Percentiles rank a stretch among this genome's conserved stretches.
Evolutionary conservation across 371 early-diverging fungal genomes (phyloP).

Genomic region (Nematocida parisii): DNA sequence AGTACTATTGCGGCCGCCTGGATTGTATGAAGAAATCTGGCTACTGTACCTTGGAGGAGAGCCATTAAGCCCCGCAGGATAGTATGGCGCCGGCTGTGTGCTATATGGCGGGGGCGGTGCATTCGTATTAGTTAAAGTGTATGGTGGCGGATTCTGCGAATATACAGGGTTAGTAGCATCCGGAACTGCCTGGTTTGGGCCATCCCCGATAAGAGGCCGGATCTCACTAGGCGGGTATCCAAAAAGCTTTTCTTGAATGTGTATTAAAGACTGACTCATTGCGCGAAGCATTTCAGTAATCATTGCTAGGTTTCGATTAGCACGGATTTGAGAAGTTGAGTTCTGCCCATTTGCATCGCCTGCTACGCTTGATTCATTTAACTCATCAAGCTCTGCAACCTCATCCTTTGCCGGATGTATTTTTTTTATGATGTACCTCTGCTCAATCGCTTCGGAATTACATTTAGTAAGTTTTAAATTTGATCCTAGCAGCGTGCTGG

Average conservation of each 20-base stretch:
- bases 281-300: slow-evolving; percentile 1
- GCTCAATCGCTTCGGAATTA: neutral
- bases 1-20: too few species aligned
- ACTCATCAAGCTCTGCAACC: neutral
- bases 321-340: neutral
- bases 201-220: too few species aligned
- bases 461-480: slow-evolving; percentile 3
- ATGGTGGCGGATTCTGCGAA: too few species aligned
- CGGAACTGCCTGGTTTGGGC: too few species aligned
- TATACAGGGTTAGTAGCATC: too few species aligned
- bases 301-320: neutral
- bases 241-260: neutral
- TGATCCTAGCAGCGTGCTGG: neutral
- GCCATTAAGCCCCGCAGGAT: too few species aligned
- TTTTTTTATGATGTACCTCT: neutral
- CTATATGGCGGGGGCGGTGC: too few species aligned
- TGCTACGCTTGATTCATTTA: neutral
- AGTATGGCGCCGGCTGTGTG: too few species aligned
- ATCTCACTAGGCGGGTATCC: neutral
- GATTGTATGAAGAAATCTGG: too few species aligned
- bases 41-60: too few species aligned
- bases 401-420: neutral
- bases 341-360: neutral
- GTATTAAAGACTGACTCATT: neutral
- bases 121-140: too few species aligned